Evolutionary conservation across 768 basidiomycete species (phyloP), one percentile per base, ranked within the genome.

Genomic region (Mycena sanguinolenta): DNA sequence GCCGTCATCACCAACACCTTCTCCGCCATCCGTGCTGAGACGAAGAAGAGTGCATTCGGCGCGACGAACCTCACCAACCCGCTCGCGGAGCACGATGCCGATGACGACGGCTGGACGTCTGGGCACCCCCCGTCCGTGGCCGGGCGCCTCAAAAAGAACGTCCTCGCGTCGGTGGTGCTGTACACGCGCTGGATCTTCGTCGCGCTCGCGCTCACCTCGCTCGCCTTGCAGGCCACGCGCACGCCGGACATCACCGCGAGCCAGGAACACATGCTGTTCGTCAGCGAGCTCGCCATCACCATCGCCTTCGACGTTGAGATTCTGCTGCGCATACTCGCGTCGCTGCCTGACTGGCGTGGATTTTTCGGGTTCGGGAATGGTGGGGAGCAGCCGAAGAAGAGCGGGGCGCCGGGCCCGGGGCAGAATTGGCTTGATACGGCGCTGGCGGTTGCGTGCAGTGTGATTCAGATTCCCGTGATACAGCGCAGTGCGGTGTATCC

Each of bases 1-100:
- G 96, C 97, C 21, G 96, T 98, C n/a, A 97, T 97, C 71, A 95
- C 95, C 32, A 93, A 95, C 76, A 94, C 95, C 0, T 99, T 99
- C 78, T 90, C 90, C 21, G 94, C 93, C 19, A 98, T 98, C 69
- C 85, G 95, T 39, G 86, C 89, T 5, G 91, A 95, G 75, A 98
- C 97, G 3, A 89, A 91, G 78, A 93, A 92, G 78, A 96, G 94
- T 78, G 97, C 97, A 0, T 99, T 98, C 78, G 96, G 95, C 39
- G 95, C 95, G 34, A 90, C 88, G 17, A 62, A 58, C 23, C 63
- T 73, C 25, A 44, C 59, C 19, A 28, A 49, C 19, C 72, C 72
- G 25, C 36, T 62, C 14, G 58, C 55, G 0, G 65, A 28, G 9
- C 52, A 65, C 65, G 61, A 67, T 58, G 55, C 34, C 8, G 63